Evolutionary conservation across 208 protist genomes (phyloP).

Genomic region (Leishmania guyanensis): DNA sequence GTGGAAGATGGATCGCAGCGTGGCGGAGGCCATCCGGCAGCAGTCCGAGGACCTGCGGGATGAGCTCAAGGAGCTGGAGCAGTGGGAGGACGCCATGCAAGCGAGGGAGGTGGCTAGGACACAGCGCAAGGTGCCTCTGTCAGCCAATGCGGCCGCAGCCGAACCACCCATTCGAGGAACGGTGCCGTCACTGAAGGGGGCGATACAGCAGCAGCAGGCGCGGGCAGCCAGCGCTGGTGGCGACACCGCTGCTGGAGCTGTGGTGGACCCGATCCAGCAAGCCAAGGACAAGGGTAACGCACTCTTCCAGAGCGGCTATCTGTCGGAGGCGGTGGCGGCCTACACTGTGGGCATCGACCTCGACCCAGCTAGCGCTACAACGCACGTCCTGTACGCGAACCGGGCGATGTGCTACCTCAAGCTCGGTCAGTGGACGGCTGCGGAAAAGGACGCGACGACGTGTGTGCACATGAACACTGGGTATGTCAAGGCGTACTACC

Average conservation of each 20-base stretch:
- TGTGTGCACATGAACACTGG: conserved; percentile 81
- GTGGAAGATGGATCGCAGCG: conserved; percentile 36
- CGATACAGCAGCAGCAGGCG: conserved; percentile 33
- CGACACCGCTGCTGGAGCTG: neutral
- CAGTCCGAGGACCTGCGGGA: conserved; percentile 88
- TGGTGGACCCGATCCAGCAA: conserved; percentile 46
- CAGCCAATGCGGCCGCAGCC: conserved; percentile 8
- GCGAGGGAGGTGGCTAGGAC: conserved; percentile 44
- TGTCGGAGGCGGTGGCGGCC: conserved; percentile 74
- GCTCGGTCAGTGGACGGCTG: conserved; percentile 62
- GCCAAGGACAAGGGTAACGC: conserved; percentile 87
- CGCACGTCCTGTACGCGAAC: conserved; percentile 88
- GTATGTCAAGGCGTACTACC: conserved; percentile 89
- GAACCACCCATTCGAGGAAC: conserved; percentile 84
- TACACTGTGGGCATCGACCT: conserved; percentile 88
- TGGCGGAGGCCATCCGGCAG: conserved; percentile 72
- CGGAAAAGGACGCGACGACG: conserved; percentile 81
- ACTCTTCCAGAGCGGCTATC: conserved; percentile 72
- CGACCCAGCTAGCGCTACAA: conserved; percentile 60
- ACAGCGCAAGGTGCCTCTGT: conserved; percentile 28
- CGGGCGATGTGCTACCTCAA: conserved; percentile 88
- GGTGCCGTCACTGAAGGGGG: conserved; percentile 85
- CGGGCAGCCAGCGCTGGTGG: neutral
- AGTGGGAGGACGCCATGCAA: conserved; percentile 76
- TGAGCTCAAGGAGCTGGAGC: conserved; percentile 80